These are phyloP conservation scores for Podospora comata DNA, from an alignment of 495 filamentous ascomycete species.

Conservation along the genomic window DNA sequence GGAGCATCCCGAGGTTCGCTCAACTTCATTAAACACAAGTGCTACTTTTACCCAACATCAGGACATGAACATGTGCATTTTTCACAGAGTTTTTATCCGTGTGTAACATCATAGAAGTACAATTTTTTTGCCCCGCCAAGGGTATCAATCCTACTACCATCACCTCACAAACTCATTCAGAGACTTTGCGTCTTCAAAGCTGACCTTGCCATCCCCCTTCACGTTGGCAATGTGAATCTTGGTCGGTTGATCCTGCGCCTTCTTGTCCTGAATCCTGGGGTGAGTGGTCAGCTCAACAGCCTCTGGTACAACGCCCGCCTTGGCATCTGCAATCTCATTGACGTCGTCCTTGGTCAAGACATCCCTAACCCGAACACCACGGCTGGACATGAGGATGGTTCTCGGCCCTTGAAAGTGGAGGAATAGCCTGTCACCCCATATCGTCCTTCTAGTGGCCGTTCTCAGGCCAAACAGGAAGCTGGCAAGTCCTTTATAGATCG, in stretches of 20 bases:
- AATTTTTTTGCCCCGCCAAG: not conserved
- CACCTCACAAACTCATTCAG: slow-evolving; percentile 51
- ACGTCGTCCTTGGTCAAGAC: slow-evolving; percentile 70
- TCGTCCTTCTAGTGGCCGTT: slow-evolving; percentile 69
- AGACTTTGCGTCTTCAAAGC: slow-evolving; percentile 59
- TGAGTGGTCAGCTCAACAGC: slow-evolving; percentile 45
- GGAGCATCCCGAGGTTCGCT: slow-evolving; percentile 6
- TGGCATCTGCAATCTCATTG: slow-evolving; percentile 77
- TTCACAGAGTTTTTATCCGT: not conserved
- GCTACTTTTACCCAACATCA: not conserved
- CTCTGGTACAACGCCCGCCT: slow-evolving; percentile 54
- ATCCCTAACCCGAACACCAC: slow-evolving; percentile 71
- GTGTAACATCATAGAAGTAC: not conserved
- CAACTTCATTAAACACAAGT: not conserved
- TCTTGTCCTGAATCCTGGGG: slow-evolving; percentile 36
- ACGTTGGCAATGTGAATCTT: slow-evolving; percentile 57
- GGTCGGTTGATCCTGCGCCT: slow-evolving; percentile 34
- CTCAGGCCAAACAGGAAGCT: slow-evolving; percentile 60
- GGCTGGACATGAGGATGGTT: slow-evolving; percentile 80
- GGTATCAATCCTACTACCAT: not conserved
- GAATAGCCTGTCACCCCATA: slow-evolving; percentile 95
- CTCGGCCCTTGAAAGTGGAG: slow-evolving; percentile 82
- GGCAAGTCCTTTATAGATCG: slow-evolving; percentile 65
- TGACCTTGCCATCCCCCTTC: slow-evolving; percentile 63
- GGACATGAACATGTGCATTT: slow-evolving; percentile 2